Percentiles rank a stretch among this genome's conserved stretches.
phyloP scores from a whole-genome alignment of 345 rosid species.

The Murraya koenigii region DNA sequence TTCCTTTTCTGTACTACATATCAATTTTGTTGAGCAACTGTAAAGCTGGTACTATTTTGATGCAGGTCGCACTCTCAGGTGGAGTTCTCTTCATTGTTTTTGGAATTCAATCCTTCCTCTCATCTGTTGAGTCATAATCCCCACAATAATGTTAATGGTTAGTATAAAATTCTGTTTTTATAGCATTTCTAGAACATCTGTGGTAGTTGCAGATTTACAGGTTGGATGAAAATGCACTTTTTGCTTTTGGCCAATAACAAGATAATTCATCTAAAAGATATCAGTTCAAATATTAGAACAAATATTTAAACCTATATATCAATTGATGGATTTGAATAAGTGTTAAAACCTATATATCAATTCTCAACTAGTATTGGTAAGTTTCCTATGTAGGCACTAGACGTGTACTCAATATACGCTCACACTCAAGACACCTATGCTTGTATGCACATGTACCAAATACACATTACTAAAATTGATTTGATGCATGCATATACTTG shows the following conservation, averaged over 20 bases:
- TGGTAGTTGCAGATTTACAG: neutral
- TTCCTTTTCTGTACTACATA: neutral
- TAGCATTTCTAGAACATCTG: neutral
- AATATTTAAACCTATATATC: neutral
- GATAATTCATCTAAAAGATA: neutral
- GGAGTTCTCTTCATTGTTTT: slow-evolving; percentile 86
- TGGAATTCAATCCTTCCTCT: slow-evolving; percentile 86
- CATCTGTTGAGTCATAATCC: slow-evolving; percentile 44
- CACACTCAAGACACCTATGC: neutral
- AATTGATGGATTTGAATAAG: no score
- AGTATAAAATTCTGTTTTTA: slow-evolving; percentile 16
- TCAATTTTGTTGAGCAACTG: slow-evolving; percentile 3
- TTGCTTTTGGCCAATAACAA: neutral
- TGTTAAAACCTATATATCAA: no score
- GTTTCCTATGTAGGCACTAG: neutral
- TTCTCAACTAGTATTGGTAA: neutral
- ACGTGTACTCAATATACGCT: no score
- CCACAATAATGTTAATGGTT: slow-evolving; percentile 23
- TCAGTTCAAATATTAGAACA: neutral
- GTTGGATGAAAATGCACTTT: slow-evolving; percentile 1
- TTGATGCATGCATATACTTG: no score
- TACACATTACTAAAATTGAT: neutral
- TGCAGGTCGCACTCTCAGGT: slow-evolving; percentile 85
- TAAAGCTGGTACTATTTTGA: slow-evolving; percentile 9
- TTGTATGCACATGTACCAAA: neutral